Conservation (phyloP, 306 rosid genomes). For the Chamaecrista fasciculata region DNA sequence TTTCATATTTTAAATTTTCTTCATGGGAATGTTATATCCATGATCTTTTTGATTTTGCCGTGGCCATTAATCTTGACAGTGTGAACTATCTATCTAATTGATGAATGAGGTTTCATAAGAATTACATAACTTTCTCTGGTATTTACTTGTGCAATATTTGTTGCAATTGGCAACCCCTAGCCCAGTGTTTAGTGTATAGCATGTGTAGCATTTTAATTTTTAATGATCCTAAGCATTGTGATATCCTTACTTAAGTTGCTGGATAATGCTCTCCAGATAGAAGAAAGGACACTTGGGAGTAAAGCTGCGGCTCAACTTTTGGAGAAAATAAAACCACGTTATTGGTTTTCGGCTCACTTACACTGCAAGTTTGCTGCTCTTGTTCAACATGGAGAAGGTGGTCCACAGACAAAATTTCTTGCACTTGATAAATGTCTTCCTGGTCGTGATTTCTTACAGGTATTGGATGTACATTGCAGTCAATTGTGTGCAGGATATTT, state of each 20-base stretch:
- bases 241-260: conserved; percentile 19
- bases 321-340: conserved; percentile 75
- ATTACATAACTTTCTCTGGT: not conserved
- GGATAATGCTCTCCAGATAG: conserved; percentile 50
- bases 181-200: not conserved
- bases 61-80: conserved; percentile 1
- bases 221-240: not conserved
- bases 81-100: not conserved
- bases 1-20: not conserved
- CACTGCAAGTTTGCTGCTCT: conserved; percentile 94
- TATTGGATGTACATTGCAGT: conserved; percentile 25
- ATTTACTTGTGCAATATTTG: not conserved
- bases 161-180: not conserved
- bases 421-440: conserved; percentile 93
- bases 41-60: not conserved
- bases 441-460: conserved; percentile 85
- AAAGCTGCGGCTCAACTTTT: conserved; percentile 78
- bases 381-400: conserved; percentile 92
- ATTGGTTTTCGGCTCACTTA: conserved; percentile 96
- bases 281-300: conserved; percentile 79
- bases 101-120: not conserved
- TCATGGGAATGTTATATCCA: not conserved
- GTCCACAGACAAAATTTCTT: conserved; percentile 82
- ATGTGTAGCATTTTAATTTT: not conserved
- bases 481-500: conserved; percentile 17